Base-by-base conservation (phyloP, 768 basidiomycete genomes). In the Kwoniella pini region DNA sequence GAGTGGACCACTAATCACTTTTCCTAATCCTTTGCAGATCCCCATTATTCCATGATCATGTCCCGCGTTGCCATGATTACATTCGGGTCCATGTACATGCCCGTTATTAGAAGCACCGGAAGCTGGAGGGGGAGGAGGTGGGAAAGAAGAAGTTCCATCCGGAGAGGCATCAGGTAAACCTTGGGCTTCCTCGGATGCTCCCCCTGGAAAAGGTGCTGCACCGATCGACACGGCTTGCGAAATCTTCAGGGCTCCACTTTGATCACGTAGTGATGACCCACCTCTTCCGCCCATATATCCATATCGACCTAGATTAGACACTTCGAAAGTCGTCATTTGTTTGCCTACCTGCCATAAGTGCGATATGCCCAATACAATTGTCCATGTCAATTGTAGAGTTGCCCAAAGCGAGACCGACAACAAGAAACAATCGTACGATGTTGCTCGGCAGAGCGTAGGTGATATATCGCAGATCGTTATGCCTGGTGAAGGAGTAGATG, bases 261-360 rank as follows among this genome's bases (percentile, higher is more conserved):
- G 79, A 38, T 77, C 78, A 5, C 74, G 45, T 42, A 80, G 46
- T 17, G 65, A 69, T 10, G 65, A 62, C 13, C 79, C 80, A 10
- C 80, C 80, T 39, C 90, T 86, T 0, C 94, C 94, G 36, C 96
- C 95, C 91, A 99, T 95, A 81, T 87, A 97, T 12, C 96, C 95
- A 72, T 87, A 97, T 45, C 95, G 85, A 2, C 95, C 92, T 2
- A 98, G 85, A 73, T 99, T 99, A 60, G 87, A 88, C 2, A 98
- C 91, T 74, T 99, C 95, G 55, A 94, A 83, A 0, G 95, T 97
- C 1, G 95, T 99, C 85, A 98, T 91, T 72, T 98, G 94, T 24
- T 88, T 85, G 1, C 88, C 85, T 54, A 97, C 86, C 79, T 99
- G 96, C 90, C 90, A 95, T 49, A 87, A 81, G 70, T 99, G 95